Evolutionary conservation across 805 yeast genomes (phyloP), one percentile per base, ranked within the genome.

Genomic region (Myxozyma geophila): DNA sequence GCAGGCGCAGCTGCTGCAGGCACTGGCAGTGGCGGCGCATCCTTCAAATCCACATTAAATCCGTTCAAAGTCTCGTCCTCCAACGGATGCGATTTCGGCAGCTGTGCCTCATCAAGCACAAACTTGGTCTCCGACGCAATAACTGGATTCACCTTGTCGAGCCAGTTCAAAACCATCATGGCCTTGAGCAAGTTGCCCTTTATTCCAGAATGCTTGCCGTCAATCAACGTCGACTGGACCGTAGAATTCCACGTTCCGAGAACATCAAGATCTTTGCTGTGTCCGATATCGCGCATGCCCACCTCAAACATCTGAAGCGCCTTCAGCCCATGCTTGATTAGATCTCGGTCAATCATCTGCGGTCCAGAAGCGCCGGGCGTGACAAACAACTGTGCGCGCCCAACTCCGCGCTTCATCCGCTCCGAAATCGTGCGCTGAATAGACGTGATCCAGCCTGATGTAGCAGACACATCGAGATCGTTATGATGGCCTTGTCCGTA

Each of bases 321-420:
- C 54, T 66, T 59, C 48, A 46, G 19, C 21, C 69, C 69, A 54
- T 64, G 66, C 53, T 55, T 55, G 35, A 66, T 15, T 33, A 58
- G 46, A 51, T 66, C 69, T n/a, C 55, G 65, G 21, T 66, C 69
- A 36, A 56, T 52, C 68, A 66, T 66, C 37, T 51, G 46, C n/a
- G 69, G 68, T 4, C 69, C 69, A 7, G 69, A 48, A 23, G 68
- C 50, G 12, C 69, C 69, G 15, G 69, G 69, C 21, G 69, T 66
- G 40, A 66, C 69, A 50, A 66, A 66, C 52, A 66, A 33, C 60
- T 66, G 63, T 15, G 67, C 64, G 47, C 68, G 61, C 5, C 48
- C 54, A 3, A 54, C 65, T 2, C 43, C 46, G 9, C 50, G 23
- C 19, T 46, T 40, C 54, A 66, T 21, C 3, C 60, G 62, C 58